phyloP scores from a whole-genome alignment of 2,329 filamentous ascomycete species.

The Pyricularia pennisetigena region DNA sequence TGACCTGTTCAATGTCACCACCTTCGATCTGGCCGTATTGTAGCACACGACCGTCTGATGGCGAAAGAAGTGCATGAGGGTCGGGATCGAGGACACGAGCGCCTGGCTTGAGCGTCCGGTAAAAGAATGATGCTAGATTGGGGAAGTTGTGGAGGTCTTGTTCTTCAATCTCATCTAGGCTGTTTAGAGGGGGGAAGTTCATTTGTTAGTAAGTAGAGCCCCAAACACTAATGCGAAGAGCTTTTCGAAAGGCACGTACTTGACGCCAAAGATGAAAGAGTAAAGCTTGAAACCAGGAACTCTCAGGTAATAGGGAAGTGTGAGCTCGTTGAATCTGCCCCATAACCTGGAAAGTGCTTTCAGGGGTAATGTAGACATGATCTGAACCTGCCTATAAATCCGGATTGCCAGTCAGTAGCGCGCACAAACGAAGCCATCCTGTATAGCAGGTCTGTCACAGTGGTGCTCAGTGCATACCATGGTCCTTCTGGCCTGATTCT shows the following conservation, averaged over 20 bases:
- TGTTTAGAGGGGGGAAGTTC: conserved; percentile 28
- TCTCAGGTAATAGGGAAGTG: conserved; percentile 78
- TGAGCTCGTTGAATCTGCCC: conserved; percentile 85
- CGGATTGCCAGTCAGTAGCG: conserved; percentile 8
- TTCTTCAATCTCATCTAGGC: conserved; percentile 77
- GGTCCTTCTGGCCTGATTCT: conserved; percentile 74
- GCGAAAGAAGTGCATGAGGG: conserved; percentile 70
- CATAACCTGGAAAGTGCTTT: conserved; percentile 85
- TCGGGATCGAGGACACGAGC: conserved; percentile 76
- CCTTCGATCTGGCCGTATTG: conserved; percentile 89
- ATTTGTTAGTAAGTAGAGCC: background rate
- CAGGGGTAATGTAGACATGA: conserved; percentile 87
- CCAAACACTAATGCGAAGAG: background rate
- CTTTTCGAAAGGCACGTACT: conserved; percentile 28
- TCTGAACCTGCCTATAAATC: conserved; percentile 62
- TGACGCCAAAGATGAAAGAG: conserved; percentile 84
- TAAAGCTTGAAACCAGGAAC: conserved; percentile 89
- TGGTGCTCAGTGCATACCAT: conserved; percentile 42
- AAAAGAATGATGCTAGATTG: conserved; percentile 95
- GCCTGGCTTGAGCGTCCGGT: conserved; percentile 85
- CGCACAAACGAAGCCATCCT: background rate
- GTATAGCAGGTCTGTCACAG: background rate
- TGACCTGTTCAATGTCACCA: conserved; percentile 95
- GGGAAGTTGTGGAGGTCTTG: conserved; percentile 82
- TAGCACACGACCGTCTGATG: conserved; percentile 81